A percentile compares a stretch with the other conserved stretches of the same genome.
Conservation (phyloP, 2,329 filamentous ascomycete species). For the Claviceps monticola region DNA sequence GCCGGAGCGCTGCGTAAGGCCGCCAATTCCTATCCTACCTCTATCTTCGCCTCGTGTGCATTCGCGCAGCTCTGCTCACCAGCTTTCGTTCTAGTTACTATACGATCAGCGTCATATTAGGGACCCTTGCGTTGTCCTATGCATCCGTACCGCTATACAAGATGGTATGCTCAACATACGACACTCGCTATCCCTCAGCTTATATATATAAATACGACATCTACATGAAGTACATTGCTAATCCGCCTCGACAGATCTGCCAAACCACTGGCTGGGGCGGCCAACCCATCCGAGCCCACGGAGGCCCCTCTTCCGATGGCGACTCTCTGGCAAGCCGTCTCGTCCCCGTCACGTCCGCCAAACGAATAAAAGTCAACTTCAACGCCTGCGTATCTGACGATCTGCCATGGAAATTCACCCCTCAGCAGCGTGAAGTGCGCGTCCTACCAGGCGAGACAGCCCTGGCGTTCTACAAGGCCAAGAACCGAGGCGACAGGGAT, state of each 20-base stretch:
- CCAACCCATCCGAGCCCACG: conserved; percentile 74
- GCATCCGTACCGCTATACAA: conserved; percentile 79
- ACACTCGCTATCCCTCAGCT: not conserved
- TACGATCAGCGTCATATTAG: conserved; percentile 61
- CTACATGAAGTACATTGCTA: not conserved
- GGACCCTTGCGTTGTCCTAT: conserved; percentile 67
- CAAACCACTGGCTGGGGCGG: conserved; percentile 84
- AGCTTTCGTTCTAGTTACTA: conserved; percentile 43
- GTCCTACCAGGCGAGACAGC: conserved; percentile 94
- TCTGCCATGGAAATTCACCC: conserved; percentile 91
- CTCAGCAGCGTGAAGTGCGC: conserved; percentile 91
- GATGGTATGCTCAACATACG: conserved; percentile 41
- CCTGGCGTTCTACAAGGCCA: conserved; percentile 93
- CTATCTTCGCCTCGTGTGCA: not conserved
- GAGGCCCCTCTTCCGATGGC: conserved; percentile 30
- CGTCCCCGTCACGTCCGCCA: conserved; percentile 63
- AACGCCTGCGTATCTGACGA: conserved; percentile 90
- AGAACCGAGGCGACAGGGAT: conserved; percentile 77
- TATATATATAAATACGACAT: not conserved
- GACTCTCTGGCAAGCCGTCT: conserved; percentile 62
- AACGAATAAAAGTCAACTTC: conserved; percentile 89
- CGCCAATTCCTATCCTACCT: not conserved
- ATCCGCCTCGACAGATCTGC: conserved; percentile 41
- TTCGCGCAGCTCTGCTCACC: not conserved
- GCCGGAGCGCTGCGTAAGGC: conserved; percentile 40